Evolutionary conservation across 257 asterid genomes (phyloP).

Genomic region (Petunia secreta): DNA sequence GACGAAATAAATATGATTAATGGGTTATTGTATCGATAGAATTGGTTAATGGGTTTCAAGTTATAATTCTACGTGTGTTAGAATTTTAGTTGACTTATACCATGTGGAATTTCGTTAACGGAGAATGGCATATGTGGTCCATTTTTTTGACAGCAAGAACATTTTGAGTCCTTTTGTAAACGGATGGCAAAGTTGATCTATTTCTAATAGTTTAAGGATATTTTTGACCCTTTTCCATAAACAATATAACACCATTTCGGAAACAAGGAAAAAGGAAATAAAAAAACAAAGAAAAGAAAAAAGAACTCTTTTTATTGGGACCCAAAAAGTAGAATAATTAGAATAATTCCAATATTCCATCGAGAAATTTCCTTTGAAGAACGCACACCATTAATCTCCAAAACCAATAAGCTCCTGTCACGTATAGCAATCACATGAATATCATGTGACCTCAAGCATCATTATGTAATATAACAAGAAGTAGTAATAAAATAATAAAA

Average conservation of each 20-base stretch:
- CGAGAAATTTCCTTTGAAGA: not conserved
- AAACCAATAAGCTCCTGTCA: conserved; percentile 2
- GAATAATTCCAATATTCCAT: not conserved
- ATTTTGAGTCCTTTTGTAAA: too few species aligned
- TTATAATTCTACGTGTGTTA: too few species aligned
- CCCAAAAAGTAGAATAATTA: not conserved
- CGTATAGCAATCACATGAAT: not conserved
- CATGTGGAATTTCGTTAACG: too few species aligned
- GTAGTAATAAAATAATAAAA: not conserved
- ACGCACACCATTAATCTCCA: not conserved
- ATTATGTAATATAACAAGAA: not conserved
- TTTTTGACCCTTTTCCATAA: too few species aligned
- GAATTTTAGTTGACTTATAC: too few species aligned
- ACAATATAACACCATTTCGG: not conserved
- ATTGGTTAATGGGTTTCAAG: too few species aligned
- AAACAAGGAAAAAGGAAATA: not conserved
- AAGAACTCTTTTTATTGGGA: not conserved
- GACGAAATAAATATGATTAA: too few species aligned
- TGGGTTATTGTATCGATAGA: too few species aligned
- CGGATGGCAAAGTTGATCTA: too few species aligned
- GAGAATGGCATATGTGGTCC: too few species aligned
- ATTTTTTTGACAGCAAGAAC: too few species aligned
- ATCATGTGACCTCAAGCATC: not conserved
- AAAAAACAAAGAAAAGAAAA: not conserved
- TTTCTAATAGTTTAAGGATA: too few species aligned